Evolutionary conservation across 352 stramenopile genomes (phyloP), one percentile per base, ranked within the genome.

Genomic region (Phytophthora pisi): DNA sequence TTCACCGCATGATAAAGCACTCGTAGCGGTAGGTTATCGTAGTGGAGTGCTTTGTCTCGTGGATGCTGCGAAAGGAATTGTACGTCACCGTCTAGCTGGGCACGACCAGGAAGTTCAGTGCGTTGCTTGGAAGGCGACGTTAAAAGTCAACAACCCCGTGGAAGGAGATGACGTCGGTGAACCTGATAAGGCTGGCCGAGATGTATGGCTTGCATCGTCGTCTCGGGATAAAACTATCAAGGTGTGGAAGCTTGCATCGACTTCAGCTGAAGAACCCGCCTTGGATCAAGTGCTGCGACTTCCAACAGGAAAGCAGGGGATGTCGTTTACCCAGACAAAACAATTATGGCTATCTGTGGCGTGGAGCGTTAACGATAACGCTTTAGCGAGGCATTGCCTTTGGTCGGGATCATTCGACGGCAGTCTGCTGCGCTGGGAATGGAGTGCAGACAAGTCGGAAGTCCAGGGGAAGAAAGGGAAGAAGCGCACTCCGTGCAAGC

Each of bases 61-160:
- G 1, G 78, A 92, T 30, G 50, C 70, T 16, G 55, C 64, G 0
- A 63, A 77, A 42, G 68, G 77, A 0, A 58, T 15, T 11, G 51
- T 91, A 4, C 64, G 64, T 0, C 68, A 86, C 30, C 78, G 83
- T 2, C 68, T 92, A 28, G 71, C 81, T 30, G 83, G 82, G 1
- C 86, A 94, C 61, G 81, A 92, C 16, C 78, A 92, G 38, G 86
- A 94, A 77, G 70, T 94, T 20, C 86, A 94, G 61, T 70, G 72
- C 15, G 47, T 86, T 13, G 62, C 65, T 28, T 94, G 86, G 84
- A 69, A 71, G 18, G 11, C n/a, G 28, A 57, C 50, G 31, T 13
- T 36, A 2, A 18, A n/a, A 10, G 36, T 3, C 2, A 5, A 34
- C 7, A 6, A 10, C 0, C 7, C 5, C 28, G 24, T 13, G 4